Evolutionary conservation across 2,329 filamentous ascomycete genomes (phyloP).

Genomic region (Dactylellina parvicollis): DNA sequence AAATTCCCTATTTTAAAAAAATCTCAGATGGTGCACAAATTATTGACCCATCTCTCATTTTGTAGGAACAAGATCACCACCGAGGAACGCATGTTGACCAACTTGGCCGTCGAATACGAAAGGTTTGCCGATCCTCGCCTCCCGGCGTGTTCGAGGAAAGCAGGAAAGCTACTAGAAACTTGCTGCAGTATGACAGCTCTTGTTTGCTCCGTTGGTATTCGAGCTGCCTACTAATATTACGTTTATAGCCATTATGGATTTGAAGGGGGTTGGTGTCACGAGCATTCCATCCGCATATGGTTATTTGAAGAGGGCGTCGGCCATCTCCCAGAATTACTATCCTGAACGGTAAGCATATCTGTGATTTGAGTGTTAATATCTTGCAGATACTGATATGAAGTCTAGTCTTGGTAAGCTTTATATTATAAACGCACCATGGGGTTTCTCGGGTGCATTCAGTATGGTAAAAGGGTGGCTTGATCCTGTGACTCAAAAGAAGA

Average conservation of each 20-base stretch:
- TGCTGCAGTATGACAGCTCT: conserved; percentile 73
- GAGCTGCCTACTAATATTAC: background rate
- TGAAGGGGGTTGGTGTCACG: conserved; percentile 88
- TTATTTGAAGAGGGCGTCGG: conserved; percentile 85
- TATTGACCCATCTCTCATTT: background rate
- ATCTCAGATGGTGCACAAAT: background rate
- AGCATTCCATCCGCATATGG: conserved; percentile 85
- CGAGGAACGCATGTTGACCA: conserved; percentile 91
- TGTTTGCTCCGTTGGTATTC: too few species aligned
- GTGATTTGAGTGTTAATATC: background rate
- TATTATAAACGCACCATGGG: conserved; percentile 97
- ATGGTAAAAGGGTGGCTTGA: conserved; percentile 94
- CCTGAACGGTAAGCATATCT: conserved; percentile 73
- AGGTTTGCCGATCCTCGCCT: conserved; percentile 91
- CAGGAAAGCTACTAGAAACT: conserved; percentile 89
- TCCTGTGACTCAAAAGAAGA: conserved; percentile 92
- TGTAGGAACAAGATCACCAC: conserved; percentile 78
- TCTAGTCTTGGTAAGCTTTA: conserved; percentile 84
- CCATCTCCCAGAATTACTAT: conserved; percentile 98
- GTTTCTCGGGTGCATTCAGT: conserved; percentile 85
- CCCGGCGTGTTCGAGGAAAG: conserved; percentile 92
- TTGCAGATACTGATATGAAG: conserved; percentile 13
- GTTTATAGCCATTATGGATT: conserved; percentile 79
- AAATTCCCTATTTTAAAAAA: background rate
- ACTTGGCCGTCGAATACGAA: conserved; percentile 97